Conservation (phyloP, 768 basidiomycete species). For the Agaricus bisporus region DNA sequence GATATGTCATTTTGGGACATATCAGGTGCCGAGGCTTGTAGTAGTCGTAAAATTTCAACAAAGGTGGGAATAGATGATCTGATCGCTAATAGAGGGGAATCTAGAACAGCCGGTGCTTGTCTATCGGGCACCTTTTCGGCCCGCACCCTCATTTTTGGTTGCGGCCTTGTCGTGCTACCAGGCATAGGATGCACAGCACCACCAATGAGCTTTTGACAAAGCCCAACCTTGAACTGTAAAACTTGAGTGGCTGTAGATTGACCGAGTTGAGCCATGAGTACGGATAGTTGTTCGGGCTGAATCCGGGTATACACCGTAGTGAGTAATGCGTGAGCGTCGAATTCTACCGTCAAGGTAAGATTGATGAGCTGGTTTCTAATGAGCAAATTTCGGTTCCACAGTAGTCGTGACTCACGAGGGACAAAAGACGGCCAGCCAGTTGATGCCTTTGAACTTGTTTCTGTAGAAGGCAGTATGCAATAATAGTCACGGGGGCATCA, state of each 20-base stretch:
- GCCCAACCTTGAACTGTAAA: slow-evolving; percentile 32
- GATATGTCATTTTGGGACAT: not conserved
- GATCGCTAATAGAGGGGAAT: not conserved
- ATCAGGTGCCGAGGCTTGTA: not conserved
- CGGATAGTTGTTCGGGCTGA: not conserved
- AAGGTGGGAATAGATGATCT: not conserved
- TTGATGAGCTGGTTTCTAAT: slow-evolving; percentile 29
- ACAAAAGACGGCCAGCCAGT: slow-evolving; percentile 24
- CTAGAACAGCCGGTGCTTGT: not conserved
- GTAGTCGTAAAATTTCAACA: slow-evolving; percentile 2
- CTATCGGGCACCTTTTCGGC: not conserved
- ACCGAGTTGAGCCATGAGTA: slow-evolving; percentile 5
- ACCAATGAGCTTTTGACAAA: slow-evolving; percentile 32
- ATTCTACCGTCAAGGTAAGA: slow-evolving; percentile 27
- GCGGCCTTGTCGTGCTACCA: slow-evolving; percentile 1
- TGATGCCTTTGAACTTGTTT: slow-evolving; percentile 19
- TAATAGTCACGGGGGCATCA: slow-evolving; percentile 11
- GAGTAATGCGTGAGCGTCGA: slow-evolving; percentile 31
- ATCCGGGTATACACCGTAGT: slow-evolving; percentile 30
- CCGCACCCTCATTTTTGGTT: slow-evolving; percentile 6
- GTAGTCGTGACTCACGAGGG: slow-evolving; percentile 11
- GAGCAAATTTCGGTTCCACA: not conserved
- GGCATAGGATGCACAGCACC: slow-evolving; percentile 2
- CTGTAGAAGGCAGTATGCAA: slow-evolving; percentile 28
- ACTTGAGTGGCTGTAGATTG: slow-evolving; percentile 14